A percentile compares a stretch with the other conserved stretches of the same genome.
phyloP scores from a whole-genome alignment of 2,329 filamentous ascomycete species.

The Phyllosticta citrichinensis region DNA sequence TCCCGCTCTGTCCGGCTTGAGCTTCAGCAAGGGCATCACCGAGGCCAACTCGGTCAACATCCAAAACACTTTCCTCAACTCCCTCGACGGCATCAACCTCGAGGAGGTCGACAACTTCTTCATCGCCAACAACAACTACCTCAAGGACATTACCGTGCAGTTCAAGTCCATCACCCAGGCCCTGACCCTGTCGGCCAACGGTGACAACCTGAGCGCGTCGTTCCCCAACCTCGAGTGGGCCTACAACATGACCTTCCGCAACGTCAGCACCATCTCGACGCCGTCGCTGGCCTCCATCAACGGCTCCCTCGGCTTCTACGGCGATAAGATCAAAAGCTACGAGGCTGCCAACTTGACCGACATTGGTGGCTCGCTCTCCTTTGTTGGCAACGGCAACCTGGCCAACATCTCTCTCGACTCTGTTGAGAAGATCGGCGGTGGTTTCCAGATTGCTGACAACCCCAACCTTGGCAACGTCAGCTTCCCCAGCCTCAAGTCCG shows the following conservation, averaged over 20 bases:
- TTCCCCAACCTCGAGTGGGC: slow-evolving; percentile 73
- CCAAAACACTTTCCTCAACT: slow-evolving; percentile 74
- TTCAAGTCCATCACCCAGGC: slow-evolving; percentile 63
- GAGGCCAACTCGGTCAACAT: slow-evolving; percentile 62
- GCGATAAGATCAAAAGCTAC: slow-evolving; percentile 59
- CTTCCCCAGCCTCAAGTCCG: slow-evolving; percentile 57
- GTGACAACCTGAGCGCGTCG: slow-evolving; percentile 56
- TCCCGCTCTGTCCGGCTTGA: slow-evolving; percentile 49
- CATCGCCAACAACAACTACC: slow-evolving; percentile 82
- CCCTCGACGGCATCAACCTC: slow-evolving; percentile 73
- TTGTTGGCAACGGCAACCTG: slow-evolving; percentile 47
- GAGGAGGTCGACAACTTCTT: slow-evolving; percentile 60
- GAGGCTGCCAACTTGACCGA: slow-evolving; percentile 59
- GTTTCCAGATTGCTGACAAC: slow-evolving; percentile 86
- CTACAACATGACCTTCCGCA: slow-evolving; percentile 72
- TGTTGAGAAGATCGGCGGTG: slow-evolving; percentile 62
- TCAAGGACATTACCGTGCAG: slow-evolving; percentile 66
- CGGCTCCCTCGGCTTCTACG: slow-evolving; percentile 74
- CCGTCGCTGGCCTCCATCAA: slow-evolving; percentile 65
- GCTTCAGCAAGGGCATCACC: slow-evolving; percentile 55
- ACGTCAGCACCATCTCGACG: slow-evolving; percentile 63
- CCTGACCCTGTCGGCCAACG: slow-evolving; percentile 73
- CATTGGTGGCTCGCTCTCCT: slow-evolving; percentile 48
- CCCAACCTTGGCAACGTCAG: slow-evolving; percentile 58
- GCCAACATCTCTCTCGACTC: slow-evolving; percentile 66